Base-by-base conservation (phyloP, 2,329 filamentous ascomycete species). In the Incumbomyces lentus region DNA sequence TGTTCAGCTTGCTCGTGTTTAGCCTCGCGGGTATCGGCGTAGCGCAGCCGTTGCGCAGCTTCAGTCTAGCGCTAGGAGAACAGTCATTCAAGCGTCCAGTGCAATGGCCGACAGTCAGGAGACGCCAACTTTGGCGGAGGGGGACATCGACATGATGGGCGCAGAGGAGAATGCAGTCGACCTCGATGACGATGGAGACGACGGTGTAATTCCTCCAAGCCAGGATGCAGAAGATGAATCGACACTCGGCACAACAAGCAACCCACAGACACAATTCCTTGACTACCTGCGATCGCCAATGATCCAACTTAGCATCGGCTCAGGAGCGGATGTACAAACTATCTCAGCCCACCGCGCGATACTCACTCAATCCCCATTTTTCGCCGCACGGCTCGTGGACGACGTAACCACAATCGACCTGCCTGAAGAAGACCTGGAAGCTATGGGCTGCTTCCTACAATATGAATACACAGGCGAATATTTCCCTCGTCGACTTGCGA, bases 391-490 rank as follows among this genome's bases (percentile, higher is more conserved):
- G 31, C 35, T 51, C 22, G 3, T 39, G 7, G 47, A 53, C 33
- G 47, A 47, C 7, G 48, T 50, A 16, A 26, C 45, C 3, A 48
- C 49, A 12, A 81, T 95, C 50, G 69, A 82, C 49, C 80, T 94
- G 18, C 60, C 72, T 1, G 67, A 74, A 53, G 82, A 86, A 56
- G 75, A 86, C 56, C 65, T 85, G 38, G 81, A 86, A 53, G 81
- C 85, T 17, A 80, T 86, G 46, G 81, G 83, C 50, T 86, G 81
- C 62, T 86, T 89, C 57, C 75, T 92, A 56, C 84, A 92, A 63
- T 93, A 79, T 63, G 78, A 90, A 44, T 93, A 93, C 67, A 89
- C 84, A 1, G 77, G 77, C 62, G 85, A 93, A 67, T 92, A 95
- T 73, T 93, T 90, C 68, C 86, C 87, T 10, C 67, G 69, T 45